Percentiles rank a stretch among this genome's conserved stretches.
Evolutionary conservation across 495 filamentous ascomycete genomes (phyloP).

Genomic region (Penicillium manginii): DNA sequence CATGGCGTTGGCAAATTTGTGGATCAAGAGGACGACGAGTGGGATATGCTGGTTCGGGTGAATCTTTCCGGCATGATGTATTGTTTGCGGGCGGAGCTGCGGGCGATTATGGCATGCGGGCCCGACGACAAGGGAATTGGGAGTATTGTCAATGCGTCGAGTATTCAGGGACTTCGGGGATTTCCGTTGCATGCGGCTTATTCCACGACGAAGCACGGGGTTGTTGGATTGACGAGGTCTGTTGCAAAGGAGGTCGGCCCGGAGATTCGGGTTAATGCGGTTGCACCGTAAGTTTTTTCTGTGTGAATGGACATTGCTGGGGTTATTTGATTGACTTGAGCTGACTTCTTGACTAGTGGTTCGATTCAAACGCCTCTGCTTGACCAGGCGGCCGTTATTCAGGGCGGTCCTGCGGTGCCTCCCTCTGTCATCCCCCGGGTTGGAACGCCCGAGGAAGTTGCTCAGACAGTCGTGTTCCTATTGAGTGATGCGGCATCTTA

Average conservation of each 20-base stretch:
- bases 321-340: not conserved
- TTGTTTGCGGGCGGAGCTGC: conserved; percentile 58
- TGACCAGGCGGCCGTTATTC: conserved; percentile 32
- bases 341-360: conserved; percentile 36
- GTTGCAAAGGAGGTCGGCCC: conserved; percentile 63
- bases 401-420: conserved; percentile 37
- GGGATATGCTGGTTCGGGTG: conserved; percentile 56
- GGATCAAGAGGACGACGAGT: conserved; percentile 52
- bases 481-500: conserved; percentile 59
- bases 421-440: conserved; percentile 47
- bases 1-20: conserved; percentile 37
- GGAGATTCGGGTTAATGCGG: conserved; percentile 61
- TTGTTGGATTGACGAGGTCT: conserved; percentile 60
- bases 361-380: conserved; percentile 60
- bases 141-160: conserved; percentile 64
- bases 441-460: conserved; percentile 55
- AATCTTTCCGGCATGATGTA: conserved; percentile 63
- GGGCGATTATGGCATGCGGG: conserved; percentile 37
- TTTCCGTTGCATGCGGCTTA: conserved; percentile 54
- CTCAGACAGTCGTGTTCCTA: conserved; percentile 56
- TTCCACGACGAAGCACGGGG: conserved; percentile 60
- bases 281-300: conserved; percentile 51
- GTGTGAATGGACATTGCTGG: not conserved
- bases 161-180: conserved; percentile 57
- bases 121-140: conserved; percentile 29